phyloP scores from a whole-genome alignment of 2,329 filamentous ascomycete species.

The Aspergillus transmontanensis region DNA sequence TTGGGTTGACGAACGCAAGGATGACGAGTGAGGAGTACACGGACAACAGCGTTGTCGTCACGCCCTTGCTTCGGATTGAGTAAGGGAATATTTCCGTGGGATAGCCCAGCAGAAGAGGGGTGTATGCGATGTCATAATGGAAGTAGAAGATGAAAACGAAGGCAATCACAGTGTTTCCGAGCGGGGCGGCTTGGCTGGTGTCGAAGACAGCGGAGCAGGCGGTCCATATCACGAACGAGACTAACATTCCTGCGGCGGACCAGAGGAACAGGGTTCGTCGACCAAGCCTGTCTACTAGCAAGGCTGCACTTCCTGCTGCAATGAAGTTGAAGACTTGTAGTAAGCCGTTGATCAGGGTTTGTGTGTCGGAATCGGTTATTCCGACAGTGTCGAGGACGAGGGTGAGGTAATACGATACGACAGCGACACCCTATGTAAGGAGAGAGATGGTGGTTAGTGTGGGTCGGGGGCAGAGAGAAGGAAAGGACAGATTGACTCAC shows the following conservation, averaged over 20 bases:
- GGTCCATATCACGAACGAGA: constrained; percentile 26
- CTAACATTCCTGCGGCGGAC: constrained; percentile 28
- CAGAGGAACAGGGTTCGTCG: constrained; percentile 26
- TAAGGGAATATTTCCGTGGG: constrained; percentile 63
- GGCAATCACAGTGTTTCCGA: constrained; percentile 48
- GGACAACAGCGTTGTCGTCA: constrained; percentile 27
- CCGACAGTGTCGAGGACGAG: constrained; percentile 41
- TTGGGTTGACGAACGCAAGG: constrained; percentile 36
- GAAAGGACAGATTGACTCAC: not conserved
- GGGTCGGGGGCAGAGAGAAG: not conserved
- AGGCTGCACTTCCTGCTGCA: constrained; percentile 17
- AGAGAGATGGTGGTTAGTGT: not conserved
- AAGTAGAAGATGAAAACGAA: constrained; percentile 63
- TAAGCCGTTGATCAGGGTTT: constrained; percentile 44
- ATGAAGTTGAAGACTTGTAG: constrained; percentile 30
- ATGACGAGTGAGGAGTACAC: constrained; percentile 28
- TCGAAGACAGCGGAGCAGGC: constrained; percentile 25
- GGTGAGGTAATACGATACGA: constrained; percentile 40
- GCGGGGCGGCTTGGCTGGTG: constrained; percentile 11
- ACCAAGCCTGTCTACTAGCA: constrained; percentile 27
- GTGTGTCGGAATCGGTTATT: constrained; percentile 35
- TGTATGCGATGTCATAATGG: constrained; percentile 64
- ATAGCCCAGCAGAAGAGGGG: constrained; percentile 58
- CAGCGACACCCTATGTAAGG: constrained; percentile 23
- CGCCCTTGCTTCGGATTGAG: constrained; percentile 49